phyloP scores from a whole-genome alignment of 805 yeast species.

The Isabelozyma rhagii region DNA sequence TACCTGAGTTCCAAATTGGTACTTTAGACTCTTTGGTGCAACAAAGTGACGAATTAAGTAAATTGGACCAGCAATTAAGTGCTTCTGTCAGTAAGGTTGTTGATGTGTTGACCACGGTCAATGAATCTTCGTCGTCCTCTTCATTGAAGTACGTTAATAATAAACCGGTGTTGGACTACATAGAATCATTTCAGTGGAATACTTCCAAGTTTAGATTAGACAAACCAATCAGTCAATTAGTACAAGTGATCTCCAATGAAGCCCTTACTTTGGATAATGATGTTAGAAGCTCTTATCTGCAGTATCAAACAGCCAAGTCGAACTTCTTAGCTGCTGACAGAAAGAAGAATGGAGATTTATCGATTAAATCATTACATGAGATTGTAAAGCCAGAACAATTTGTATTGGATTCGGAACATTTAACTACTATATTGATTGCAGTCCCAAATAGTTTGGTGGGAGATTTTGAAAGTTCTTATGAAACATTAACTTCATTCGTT shows the following conservation, averaged over 20 bases:
- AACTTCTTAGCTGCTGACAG: slow-evolving; percentile 85
- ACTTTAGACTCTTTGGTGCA: slow-evolving; percentile 88
- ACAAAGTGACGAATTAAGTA: slow-evolving; percentile 84
- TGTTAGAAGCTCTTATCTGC: slow-evolving; percentile 69
- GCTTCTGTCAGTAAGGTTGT: slow-evolving; percentile 68
- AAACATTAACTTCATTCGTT: slow-evolving; percentile 72
- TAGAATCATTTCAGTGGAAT: slow-evolving; percentile 84
- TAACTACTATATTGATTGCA: slow-evolving; percentile 81
- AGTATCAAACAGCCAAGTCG: slow-evolving; percentile 79
- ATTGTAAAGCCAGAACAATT: slow-evolving; percentile 81
- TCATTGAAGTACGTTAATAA: slow-evolving; percentile 38
- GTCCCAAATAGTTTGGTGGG: slow-evolving; percentile 67
- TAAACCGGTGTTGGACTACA: slow-evolving; percentile 54
- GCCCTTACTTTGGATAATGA: slow-evolving; percentile 82
- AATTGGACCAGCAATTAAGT: slow-evolving; percentile 76
- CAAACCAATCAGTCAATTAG: slow-evolving; percentile 74
- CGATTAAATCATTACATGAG: slow-evolving; percentile 87
- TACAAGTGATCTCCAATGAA: slow-evolving; percentile 67
- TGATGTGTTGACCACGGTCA: slow-evolving; percentile 59
- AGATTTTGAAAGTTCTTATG: slow-evolving; percentile 70
- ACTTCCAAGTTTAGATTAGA: slow-evolving; percentile 81
- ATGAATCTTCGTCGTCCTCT: slow-evolving; percentile 15
- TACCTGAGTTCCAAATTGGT: slow-evolving; percentile 91
- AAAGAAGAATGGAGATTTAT: slow-evolving; percentile 88
- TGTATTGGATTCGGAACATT: slow-evolving; percentile 80